These are phyloP conservation scores for Backusella morwellensis DNA, from an alignment of 192 early-diverging fungal genomes.

Conservation along the genomic window DNA sequence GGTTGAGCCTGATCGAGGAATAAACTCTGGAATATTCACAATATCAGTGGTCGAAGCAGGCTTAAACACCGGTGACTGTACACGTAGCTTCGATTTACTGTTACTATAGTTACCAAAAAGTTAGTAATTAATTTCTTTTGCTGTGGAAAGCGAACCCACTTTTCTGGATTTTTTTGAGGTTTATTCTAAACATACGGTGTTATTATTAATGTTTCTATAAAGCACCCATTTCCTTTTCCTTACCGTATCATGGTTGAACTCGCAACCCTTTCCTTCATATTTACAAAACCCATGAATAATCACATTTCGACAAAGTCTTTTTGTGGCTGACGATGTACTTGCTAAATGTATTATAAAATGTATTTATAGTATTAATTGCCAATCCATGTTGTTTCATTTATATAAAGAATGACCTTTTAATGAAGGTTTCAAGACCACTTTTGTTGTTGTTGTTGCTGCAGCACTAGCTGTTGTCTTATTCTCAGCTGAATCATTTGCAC, in stretches of 20 bases:
- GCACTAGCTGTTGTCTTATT: neutral
- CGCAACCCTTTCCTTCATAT: slow-evolving; percentile 78
- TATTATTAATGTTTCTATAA: neutral
- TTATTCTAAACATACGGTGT: neutral
- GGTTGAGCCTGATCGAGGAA: slow-evolving; percentile 40
- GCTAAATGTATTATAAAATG: neutral
- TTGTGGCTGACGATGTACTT: neutral
- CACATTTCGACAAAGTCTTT: slow-evolving; percentile 70
- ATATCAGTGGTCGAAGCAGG: slow-evolving; percentile 37
- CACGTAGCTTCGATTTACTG: slow-evolving; percentile 19
- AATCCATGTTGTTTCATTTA: neutral
- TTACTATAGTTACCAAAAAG: neutral
- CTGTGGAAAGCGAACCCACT: neutral
- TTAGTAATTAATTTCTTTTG: neutral
- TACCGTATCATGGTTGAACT: slow-evolving; percentile 78
- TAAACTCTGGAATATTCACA: slow-evolving; percentile 54
- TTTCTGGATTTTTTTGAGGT: slow-evolving; percentile 17
- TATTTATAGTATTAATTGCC: neutral
- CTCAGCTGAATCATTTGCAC: neutral
- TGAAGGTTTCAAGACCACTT: slow-evolving; percentile 5
- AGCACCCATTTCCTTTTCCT: slow-evolving; percentile 1
- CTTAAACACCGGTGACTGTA: slow-evolving; percentile 14
- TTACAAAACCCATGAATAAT: slow-evolving; percentile 86
- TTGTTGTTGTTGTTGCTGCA: neutral
- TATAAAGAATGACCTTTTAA: slow-evolving; percentile 1